Evolutionary conservation across 805 yeast genomes (phyloP), one percentile per base, ranked within the genome.

Genomic region (Spathaspora girioi): DNA sequence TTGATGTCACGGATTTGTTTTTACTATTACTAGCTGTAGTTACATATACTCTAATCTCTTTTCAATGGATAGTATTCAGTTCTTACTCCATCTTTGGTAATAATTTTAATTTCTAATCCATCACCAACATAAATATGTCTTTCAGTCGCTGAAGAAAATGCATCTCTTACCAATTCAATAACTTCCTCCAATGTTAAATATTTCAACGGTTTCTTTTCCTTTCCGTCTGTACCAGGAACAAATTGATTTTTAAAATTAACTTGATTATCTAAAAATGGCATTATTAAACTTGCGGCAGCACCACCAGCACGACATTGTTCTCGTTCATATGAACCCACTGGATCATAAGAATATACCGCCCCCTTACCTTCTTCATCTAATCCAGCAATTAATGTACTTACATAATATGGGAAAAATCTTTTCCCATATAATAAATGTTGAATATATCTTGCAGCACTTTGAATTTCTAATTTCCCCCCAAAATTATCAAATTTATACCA

Each of bases 111-210:
- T 70, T 94, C 97, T 56, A 94, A 79, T 5, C 94, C 96, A 75
- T 94, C 99, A 76, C 99, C 99, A 49, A 94, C 98, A 60, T 92
- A 96, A 60, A 94, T 94, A 71, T 94, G 98, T 79, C 99, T 87
- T 74, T 94, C 99, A 17, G 98, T 93, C 18, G 97, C 99, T 8
- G 97, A 90, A 19, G 90, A 78, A 66, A 94, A 94, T 5, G 99
- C 96, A 71, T 94, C 99, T 68, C 84, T 86, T 38, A 94, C 97
- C 56, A 94, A 75, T 60, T 84, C 80, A 62, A 94, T 75, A 20
- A 91, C 97, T 73, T 92, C 96, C 1, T 90, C 97, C 58, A 91
- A 77, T 41, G 78, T 69, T 64, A 94, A 77, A 63, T 80, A 89
- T 65, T 82, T 77, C 54, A 84, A 65, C 42, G 79, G 80, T 65